phyloP scores from a whole-genome alignment of 441 rosid genomes.

The Corymbia calophylla region DNA sequence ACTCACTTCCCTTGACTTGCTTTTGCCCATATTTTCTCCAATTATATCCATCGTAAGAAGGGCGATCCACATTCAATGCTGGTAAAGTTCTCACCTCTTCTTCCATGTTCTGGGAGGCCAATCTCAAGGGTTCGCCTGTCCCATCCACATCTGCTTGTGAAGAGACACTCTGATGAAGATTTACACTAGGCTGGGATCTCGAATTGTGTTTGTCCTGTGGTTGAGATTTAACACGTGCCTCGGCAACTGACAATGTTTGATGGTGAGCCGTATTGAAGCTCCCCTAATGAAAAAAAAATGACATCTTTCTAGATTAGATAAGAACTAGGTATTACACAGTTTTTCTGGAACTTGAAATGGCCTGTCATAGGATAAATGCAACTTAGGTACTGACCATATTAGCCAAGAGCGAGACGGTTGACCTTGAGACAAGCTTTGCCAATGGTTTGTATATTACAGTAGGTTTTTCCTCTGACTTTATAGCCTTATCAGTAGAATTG shows the following conservation, averaged over 20 bases:
- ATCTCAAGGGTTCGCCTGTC: conserved; percentile 19
- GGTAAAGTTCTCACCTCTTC: conserved; percentile 33
- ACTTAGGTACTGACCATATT: conserved; percentile 52
- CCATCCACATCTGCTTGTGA: conserved; percentile 21
- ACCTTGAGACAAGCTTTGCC: conserved; percentile 75
- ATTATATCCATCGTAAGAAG: conserved; percentile 86
- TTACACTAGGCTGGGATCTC: conserved; percentile 18
- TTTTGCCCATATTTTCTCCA: conserved; percentile 99
- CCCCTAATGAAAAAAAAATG: conserved; percentile 29
- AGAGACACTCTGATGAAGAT: conserved; percentile 19
- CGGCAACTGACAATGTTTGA: conserved; percentile 16
- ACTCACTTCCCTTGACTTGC: conserved; percentile 96
- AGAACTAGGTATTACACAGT: neutral
- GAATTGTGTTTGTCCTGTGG: conserved; percentile 22
- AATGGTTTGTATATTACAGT: conserved; percentile 67
- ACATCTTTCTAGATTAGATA: neutral
- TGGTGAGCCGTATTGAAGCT: conserved; percentile 24
- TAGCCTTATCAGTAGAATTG: conserved; percentile 29
- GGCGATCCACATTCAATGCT: conserved; percentile 30
- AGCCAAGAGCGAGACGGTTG: conserved; percentile 64
- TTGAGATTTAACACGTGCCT: conserved; percentile 15
- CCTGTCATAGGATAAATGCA: neutral
- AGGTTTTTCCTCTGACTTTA: conserved; percentile 26
- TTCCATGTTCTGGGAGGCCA: conserved; percentile 25
- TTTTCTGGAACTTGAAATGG: neutral